These are phyloP conservation scores for Exophiala bonariae DNA, from an alignment of 2,329 filamentous ascomycete species.

Conservation along the genomic window DNA sequence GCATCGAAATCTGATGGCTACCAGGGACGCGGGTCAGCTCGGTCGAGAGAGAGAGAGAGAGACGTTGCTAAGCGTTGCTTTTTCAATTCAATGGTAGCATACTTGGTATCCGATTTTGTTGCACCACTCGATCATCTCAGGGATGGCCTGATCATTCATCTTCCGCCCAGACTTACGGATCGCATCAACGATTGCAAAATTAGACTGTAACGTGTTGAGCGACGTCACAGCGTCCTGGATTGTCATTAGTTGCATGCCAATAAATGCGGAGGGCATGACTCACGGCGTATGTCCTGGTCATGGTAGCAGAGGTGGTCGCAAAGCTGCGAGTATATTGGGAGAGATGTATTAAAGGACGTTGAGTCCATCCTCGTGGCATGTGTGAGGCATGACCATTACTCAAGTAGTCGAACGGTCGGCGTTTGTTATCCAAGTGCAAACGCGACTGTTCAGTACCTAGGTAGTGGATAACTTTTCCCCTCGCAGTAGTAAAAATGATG, in stretches of 20 bases:
- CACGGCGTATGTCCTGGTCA: conserved; percentile 28
- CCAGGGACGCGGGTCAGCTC: conserved; percentile 6
- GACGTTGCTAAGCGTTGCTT: conserved; percentile 56
- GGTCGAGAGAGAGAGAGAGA: background rate
- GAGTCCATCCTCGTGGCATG: conserved; percentile 22
- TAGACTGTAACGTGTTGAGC: conserved; percentile 76
- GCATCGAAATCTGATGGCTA: conserved; percentile 62
- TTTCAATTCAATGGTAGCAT: conserved; percentile 50
- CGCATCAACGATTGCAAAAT: conserved; percentile 74
- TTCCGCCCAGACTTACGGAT: conserved; percentile 71
- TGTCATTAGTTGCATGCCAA: background rate
- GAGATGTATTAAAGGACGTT: conserved; percentile 5
- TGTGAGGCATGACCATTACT: conserved; percentile 10
- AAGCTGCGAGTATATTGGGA: conserved; percentile 10
- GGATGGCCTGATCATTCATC: conserved; percentile 74
- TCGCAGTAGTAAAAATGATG: no score
- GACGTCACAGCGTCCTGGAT: conserved; percentile 67
- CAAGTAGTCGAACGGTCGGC: no score
- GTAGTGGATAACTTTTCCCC: no score
- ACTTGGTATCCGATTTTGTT: conserved; percentile 73
- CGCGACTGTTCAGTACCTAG: no score
- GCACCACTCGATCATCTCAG: conserved; percentile 80
- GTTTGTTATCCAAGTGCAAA: no score
- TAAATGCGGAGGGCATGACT: conserved; percentile 1
- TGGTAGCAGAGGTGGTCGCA: conserved; percentile 14